phyloP scores from a whole-genome alignment of 768 basidiomycete genomes.

The Hygrophorus pudorinus region DNA sequence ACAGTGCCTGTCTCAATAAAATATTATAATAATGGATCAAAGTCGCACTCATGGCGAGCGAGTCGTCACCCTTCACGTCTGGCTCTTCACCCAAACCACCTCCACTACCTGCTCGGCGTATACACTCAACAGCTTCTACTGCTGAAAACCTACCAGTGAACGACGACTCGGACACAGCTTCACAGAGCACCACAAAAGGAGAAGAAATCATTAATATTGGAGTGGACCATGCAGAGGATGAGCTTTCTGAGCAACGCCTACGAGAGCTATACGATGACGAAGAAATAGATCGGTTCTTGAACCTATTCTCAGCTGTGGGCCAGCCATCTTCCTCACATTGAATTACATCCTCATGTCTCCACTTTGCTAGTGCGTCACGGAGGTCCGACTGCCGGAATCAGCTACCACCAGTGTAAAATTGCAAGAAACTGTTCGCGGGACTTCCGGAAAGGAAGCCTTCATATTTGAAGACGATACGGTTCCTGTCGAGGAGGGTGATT shows the following conservation, averaged over 20 bases:
- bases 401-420: too few relatives aligned
- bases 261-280: slow-evolving; percentile 53
- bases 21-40: too few relatives aligned
- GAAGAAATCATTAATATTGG: not conserved
- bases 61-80: too few relatives aligned
- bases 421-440: too few relatives aligned
- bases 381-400: too few relatives aligned
- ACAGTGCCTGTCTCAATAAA: not conserved
- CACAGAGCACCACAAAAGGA: not conserved
- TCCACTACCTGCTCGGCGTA: not conserved
- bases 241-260: slow-evolving; percentile 41
- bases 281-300: slow-evolving; percentile 51
- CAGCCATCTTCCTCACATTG: not conserved
- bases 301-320: slow-evolving; percentile 51
- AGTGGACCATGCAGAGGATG: slow-evolving; percentile 13
- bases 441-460: too few relatives aligned
- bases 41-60: too few relatives aligned
- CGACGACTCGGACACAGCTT: not conserved
- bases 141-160: not conserved
- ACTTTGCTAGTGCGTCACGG: too few relatives aligned
- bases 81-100: too few relatives aligned
- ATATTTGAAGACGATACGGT: not conserved
- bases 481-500: not conserved
- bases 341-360: not conserved
- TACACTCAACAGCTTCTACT: not conserved